A percentile compares a stretch with the other conserved stretches of the same genome.
These are phyloP conservation scores for Aspergillus sp. DNA, from an alignment of 2,329 filamentous ascomycete species.

Conservation along the genomic window DNA sequence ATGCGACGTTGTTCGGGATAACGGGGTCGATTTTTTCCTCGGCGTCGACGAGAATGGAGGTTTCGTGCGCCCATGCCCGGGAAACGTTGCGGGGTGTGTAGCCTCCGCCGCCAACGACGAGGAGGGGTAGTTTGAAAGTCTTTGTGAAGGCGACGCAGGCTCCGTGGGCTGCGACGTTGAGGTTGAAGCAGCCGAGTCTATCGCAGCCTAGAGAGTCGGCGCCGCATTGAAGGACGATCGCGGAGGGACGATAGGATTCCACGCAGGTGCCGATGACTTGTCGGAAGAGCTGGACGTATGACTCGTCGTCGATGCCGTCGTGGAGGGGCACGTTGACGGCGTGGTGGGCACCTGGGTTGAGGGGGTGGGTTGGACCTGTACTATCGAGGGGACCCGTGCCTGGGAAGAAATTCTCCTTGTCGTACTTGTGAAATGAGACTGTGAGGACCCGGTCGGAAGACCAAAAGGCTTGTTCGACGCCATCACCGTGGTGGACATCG, in stretches of 20 bases:
- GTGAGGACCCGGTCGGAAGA: slow-evolving; percentile 89
- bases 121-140: slow-evolving; percentile 72
- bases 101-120: slow-evolving; percentile 90
- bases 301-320: slow-evolving; percentile 86
- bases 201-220: slow-evolving; percentile 94
- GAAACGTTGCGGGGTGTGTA: slow-evolving; percentile 97
- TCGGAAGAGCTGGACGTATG: slow-evolving; percentile 84
- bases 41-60: slow-evolving; percentile 79
- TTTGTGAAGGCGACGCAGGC: slow-evolving; percentile 90
- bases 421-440: slow-evolving; percentile 95
- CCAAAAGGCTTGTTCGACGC: slow-evolving; percentile 88
- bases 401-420: slow-evolving; percentile 80
- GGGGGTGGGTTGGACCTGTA: slow-evolving; percentile 77
- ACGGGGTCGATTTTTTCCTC: slow-evolving; percentile 68
- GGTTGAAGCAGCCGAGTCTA: slow-evolving; percentile 89
- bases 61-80: slow-evolving; percentile 95
- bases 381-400: slow-evolving; percentile 85
- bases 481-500: slow-evolving; percentile 88
- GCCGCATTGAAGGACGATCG: slow-evolving; percentile 92
- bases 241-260: slow-evolving; percentile 79
- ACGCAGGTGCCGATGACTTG: slow-evolving; percentile 76
- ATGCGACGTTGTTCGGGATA: slow-evolving; percentile 78
- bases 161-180: slow-evolving; percentile 92
- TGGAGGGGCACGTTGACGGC: slow-evolving; percentile 86
- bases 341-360: slow-evolving; percentile 85